Base-by-base conservation (phyloP, 1,284 basidiomycete species). In the Trichosporon sp. region DNA sequence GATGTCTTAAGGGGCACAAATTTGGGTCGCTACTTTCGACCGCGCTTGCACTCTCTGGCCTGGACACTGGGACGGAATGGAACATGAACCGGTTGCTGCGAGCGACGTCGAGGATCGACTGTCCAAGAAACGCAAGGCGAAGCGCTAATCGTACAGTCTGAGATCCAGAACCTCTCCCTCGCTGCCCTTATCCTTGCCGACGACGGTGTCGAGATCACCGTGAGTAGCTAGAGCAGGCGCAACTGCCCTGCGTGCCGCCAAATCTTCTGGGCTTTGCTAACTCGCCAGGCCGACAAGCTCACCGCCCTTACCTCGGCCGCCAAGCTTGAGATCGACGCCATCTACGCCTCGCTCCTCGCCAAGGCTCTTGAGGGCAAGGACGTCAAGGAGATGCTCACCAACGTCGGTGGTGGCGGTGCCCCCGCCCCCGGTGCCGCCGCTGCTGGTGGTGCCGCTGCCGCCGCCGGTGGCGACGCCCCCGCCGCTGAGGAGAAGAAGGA, bases 321-420 rank as follows among this genome's bases (percentile, higher is more conserved):
- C 70, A 86, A 86, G 73, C 87, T 93, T 72, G 94, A 98, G 65
- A 83, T 98, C 73, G 97, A 99, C 86, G 89, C 94, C 74, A 99
- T 99, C 87, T 99, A 96, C 96, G 95, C 95, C 72, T 86, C 90
- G 63, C 91, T 99, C 78, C 91, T 99, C 80, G 91, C 96, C 77
- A 99, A 98, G 86, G 95, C 96, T 44, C 90, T 99, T 67, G 95
- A 97, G 86, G 95, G 95, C 79, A 98, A 97, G 89, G 90, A 98
- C 85, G 88, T 98, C 81, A 98, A 95, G 86, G 94, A 96, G 67
- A 87, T 99, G 75, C 88, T 98, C 72, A 92, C 92, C 75, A 95
- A 93, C 86, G 91, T 96, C 75, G 92, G 93, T 78, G 91, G 92
- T 76, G 91, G 91, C 79, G 93, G 82, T 77, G 91, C 89, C 77